Base-by-base conservation (phyloP, 495 filamentous ascomycete genomes). In the Lepidopterella palustris region DNA sequence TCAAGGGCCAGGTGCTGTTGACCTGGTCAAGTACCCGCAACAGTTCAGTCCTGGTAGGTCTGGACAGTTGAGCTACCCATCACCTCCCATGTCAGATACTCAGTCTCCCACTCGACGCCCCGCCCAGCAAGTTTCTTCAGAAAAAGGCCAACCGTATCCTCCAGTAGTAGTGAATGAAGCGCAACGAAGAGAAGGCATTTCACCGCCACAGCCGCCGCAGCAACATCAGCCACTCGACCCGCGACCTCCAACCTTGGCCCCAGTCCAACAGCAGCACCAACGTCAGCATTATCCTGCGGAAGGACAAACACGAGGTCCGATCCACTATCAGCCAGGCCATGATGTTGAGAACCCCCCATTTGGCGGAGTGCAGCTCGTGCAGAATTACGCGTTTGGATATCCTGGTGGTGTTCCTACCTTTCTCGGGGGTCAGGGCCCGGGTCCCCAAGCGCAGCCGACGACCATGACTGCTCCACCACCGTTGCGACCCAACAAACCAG, bases 401-500 rank as follows among this genome's bases (percentile, higher is more conserved):
- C 31, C 60, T 53, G 20, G 47, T 56, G 58, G 58, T 39, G 58
- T 59, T 56, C 65, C 58, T 62, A 45, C 65, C 53, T 58, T 50
- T 39, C 51, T 65, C 42, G 60, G 64, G 25, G 31, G 47, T 35
- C 64, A 58, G 50, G 58, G 57, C 13, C 50, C 63, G 63, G 66
- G 55, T 65, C 69, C 59, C 61, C 59, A 62, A 61, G 63, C 32
- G 32, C 66, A 60, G 61, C 61, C 63, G 55, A 63, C 58, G 49
- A 60, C 79, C 13, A 50, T 66, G 5, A 50, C 55, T 57, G 53
- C 63, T 45, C 60, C 66, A 24, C 63, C 25, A 29, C 53, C 66
- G 15, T 21, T 55, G 11, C 42, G 63, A 62, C 58, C 53, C 20
- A 63, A 32, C 49, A 89, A 86, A 62, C 77, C 85, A 5, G 88